Evolutionary conservation across 2,329 filamentous ascomycete genomes (phyloP).

Genomic region (Cryphonectria parasitica): DNA sequence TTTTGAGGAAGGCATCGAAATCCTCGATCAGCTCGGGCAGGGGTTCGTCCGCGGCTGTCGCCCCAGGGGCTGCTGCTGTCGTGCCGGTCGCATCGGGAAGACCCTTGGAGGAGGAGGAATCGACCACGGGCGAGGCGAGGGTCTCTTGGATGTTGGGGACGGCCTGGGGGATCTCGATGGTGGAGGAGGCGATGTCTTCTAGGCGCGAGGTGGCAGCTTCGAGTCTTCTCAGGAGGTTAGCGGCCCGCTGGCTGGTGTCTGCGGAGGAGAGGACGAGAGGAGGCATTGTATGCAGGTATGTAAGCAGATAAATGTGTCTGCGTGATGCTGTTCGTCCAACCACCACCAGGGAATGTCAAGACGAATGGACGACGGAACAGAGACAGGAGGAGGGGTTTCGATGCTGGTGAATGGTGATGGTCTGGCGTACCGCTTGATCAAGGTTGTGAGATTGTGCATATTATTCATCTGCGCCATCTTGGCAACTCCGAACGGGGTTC

Average conservation of each 20-base stretch:
- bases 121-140: conserved; percentile 40
- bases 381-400: background rate
- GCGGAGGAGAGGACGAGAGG: conserved; percentile 30
- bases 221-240: conserved; percentile 70
- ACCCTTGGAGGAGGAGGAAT: conserved; percentile 38
- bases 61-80: conserved; percentile 39
- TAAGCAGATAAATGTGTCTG: conserved; percentile 1
- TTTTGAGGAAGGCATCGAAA: conserved; percentile 79
- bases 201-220: conserved; percentile 95
- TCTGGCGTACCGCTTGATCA: conserved; percentile 87
- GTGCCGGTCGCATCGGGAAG: conserved; percentile 39
- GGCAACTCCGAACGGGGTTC: background rate
- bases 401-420: background rate
- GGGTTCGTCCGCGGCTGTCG: conserved; percentile 53
- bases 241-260: conserved; percentile 39
- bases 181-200: conserved; percentile 90
- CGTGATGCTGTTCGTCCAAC: background rate
- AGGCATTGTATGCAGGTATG: conserved; percentile 26
- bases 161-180: conserved; percentile 61
- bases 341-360: background rate
- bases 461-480: conserved; percentile 54
- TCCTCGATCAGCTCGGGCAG: conserved; percentile 82
- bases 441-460: conserved; percentile 95
- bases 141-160: conserved; percentile 50
- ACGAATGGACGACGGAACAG: background rate